phyloP scores from a whole-genome alignment of 139 green algal species.

The Chlamydomonas schloesseri region DNA sequence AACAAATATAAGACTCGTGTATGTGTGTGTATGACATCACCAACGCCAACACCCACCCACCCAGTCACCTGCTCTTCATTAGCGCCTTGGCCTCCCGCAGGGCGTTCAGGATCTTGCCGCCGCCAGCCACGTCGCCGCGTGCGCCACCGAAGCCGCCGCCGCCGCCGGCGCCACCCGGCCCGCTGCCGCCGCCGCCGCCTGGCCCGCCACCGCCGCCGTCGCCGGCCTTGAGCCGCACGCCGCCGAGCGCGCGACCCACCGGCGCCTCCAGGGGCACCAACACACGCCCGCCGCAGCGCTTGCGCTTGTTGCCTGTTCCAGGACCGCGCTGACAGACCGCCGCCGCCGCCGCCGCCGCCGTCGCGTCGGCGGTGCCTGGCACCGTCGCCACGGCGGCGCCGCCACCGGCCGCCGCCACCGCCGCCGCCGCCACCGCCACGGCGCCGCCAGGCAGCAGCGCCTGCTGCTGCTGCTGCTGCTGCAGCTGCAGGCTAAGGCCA shows the following conservation, averaged over 20 bases:
- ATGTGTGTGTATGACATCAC: background rate
- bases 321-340: background rate
- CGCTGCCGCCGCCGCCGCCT: background rate
- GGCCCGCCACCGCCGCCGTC: too few species aligned
- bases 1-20: background rate
- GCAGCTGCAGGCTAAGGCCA: background rate
- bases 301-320: too few species aligned
- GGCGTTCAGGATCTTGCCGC: slow-evolving; percentile 19
- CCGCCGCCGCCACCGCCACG: background rate
- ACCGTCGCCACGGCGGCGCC: too few species aligned
- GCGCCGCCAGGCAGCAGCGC: background rate
- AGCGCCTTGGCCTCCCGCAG: slow-evolving; percentile 28
- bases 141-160: background rate
- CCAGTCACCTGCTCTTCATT: background rate
- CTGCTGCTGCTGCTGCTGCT: background rate
- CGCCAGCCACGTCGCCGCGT: background rate
- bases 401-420: too few species aligned
- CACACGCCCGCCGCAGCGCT: background rate
- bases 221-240: background rate
- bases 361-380: too few species aligned
- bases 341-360: too few species aligned
- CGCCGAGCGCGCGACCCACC: background rate
- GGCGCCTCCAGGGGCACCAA: too few species aligned
- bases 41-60: background rate
- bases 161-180: too few species aligned